Percentiles rank a stretch among this genome's conserved stretches.
Conservation (phyloP, 352 stramenopile species). For the Globisporangium irregulare region DNA sequence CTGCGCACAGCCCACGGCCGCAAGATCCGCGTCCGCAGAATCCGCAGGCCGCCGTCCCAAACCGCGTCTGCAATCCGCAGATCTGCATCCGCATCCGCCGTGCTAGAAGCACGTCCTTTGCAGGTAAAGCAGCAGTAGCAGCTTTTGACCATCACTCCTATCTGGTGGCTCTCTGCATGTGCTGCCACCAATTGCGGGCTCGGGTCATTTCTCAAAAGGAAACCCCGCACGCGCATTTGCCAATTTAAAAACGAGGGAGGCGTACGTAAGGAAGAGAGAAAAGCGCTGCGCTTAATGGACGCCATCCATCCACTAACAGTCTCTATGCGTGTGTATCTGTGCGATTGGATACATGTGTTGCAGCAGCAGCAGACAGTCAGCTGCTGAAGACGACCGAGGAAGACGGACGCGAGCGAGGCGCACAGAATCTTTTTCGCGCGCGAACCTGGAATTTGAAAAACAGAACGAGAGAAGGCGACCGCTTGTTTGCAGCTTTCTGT, state of each 20-base stretch:
- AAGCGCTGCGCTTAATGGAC: not conserved
- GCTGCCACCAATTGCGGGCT: not conserved
- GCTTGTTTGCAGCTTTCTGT: not conserved
- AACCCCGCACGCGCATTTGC: not conserved
- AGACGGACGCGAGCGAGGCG: not conserved
- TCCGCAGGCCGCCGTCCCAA: not conserved
- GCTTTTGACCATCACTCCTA: conserved; percentile 4
- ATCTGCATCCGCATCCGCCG: not conserved
- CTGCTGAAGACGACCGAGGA: conserved; percentile 1
- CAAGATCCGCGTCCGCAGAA: not conserved
- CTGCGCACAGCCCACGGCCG: not conserved
- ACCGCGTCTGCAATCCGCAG: not conserved
- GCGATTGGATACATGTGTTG: not conserved
- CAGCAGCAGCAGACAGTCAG: not conserved
- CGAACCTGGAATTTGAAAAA: conserved; percentile 8
- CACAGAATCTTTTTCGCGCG: conserved; percentile 14
- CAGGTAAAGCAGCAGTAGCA: not conserved
- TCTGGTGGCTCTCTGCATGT: not conserved
- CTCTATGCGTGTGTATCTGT: conserved; percentile 3
- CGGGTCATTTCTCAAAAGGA: not conserved
- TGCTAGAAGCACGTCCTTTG: not conserved
- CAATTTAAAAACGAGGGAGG: not conserved
- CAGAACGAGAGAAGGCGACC: not conserved
- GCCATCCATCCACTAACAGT: not conserved
- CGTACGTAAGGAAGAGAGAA: not conserved